Evolutionary conservation across 257 asterid genomes (phyloP).

Genomic region (Lavandula angustifolia): DNA sequence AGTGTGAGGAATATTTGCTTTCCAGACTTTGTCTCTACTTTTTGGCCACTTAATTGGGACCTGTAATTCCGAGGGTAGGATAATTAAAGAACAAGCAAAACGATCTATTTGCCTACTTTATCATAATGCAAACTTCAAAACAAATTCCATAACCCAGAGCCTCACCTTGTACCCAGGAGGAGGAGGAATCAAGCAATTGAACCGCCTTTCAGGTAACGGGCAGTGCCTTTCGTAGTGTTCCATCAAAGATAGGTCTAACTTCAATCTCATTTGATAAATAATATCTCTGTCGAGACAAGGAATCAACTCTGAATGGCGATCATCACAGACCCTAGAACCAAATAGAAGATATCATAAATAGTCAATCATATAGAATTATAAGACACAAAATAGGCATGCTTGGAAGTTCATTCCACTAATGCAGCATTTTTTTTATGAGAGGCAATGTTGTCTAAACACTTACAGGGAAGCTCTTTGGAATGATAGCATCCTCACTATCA

Average conservation of each 20-base stretch:
- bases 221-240: conserved; percentile 99
- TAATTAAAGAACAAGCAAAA: conserved; percentile 23
- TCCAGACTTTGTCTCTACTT: conserved; percentile 96
- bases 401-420: conserved; percentile 9
- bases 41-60: conserved; percentile 92
- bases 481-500: conserved; percentile 61
- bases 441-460: conserved; percentile 34
- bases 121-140: conserved; percentile 11
- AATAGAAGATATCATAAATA: conserved; percentile 16
- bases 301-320: conserved; percentile 93
- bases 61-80: conserved; percentile 36
- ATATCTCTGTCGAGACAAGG: conserved; percentile 97
- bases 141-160: conserved; percentile 9
- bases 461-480: conserved; percentile 79
- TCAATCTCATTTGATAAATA: conserved; percentile 86
- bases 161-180: conserved; percentile 93
- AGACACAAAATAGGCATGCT: neutral
- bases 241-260: conserved; percentile 90
- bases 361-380: conserved; percentile 22
- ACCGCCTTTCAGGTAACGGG: conserved; percentile 91
- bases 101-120: neutral
- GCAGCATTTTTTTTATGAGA: conserved; percentile 14
- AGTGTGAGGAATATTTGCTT: conserved; percentile 92
- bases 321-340: conserved; percentile 83
- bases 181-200: conserved; percentile 93